These are phyloP conservation scores for Leishmania major DNA, from an alignment of 208 protist species.

Conservation along the genomic window DNA sequence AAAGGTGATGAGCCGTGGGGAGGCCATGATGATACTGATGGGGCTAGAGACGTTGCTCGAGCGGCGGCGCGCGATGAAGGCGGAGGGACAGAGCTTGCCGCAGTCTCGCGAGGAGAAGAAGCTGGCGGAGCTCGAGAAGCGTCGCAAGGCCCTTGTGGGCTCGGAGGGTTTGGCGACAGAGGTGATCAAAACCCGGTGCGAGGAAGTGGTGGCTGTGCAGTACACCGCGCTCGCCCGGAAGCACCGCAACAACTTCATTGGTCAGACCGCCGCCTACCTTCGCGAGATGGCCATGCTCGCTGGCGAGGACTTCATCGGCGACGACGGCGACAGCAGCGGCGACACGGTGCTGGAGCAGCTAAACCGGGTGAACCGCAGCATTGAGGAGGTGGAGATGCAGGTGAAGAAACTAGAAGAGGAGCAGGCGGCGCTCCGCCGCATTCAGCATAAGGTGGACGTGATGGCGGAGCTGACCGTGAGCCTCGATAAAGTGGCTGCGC, in stretches of 20 bases:
- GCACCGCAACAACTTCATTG: slow-evolving; percentile 80
- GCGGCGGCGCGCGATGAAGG: slow-evolving; percentile 46
- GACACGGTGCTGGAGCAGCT: slow-evolving; percentile 49
- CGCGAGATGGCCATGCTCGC: slow-evolving; percentile 68
- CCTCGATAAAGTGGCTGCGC: slow-evolving; percentile 53
- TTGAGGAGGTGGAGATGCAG: slow-evolving; percentile 52
- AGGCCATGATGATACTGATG: slow-evolving; percentile 85
- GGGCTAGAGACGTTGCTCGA: slow-evolving; percentile 82
- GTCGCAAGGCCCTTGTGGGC: slow-evolving; percentile 53
- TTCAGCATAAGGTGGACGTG: slow-evolving; percentile 67
- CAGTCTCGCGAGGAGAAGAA: slow-evolving; percentile 43
- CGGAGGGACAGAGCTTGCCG: slow-evolving; percentile 17
- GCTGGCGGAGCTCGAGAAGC: slow-evolving; percentile 68
- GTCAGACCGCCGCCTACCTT: slow-evolving; percentile 76
- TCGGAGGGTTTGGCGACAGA: slow-evolving; percentile 65
- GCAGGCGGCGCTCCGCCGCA: slow-evolving; percentile 46
- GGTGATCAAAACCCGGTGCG: slow-evolving; percentile 53
- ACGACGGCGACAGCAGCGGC: slow-evolving; percentile 14
- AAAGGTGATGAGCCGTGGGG: slow-evolving; percentile 63
- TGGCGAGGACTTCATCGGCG: slow-evolving; percentile 37
- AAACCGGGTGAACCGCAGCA: slow-evolving; percentile 48
- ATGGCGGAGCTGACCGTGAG: slow-evolving; percentile 52
- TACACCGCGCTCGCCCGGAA: slow-evolving; percentile 64
- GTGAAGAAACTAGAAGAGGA: slow-evolving; percentile 60
- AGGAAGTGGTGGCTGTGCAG: slow-evolving; percentile 66